These are phyloP conservation scores for Cercospora sp. DNA, from an alignment of 2,329 filamentous ascomycete genomes.

Conservation along the genomic window DNA sequence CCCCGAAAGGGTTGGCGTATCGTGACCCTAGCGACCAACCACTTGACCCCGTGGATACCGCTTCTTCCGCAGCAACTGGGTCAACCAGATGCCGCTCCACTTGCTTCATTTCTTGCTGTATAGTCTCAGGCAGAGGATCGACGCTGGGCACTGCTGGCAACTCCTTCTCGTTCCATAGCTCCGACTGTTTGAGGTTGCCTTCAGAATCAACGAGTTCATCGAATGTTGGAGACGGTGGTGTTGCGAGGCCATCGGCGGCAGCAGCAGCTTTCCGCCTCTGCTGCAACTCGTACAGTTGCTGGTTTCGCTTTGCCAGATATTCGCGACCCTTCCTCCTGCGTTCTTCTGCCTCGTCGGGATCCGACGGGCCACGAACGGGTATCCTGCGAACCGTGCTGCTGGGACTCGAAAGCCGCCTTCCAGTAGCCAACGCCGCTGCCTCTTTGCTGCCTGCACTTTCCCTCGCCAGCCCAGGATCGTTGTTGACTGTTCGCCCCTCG, in stretches of 20 bases:
- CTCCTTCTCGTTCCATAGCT: constrained; percentile 18
- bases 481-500: constrained; percentile 38
- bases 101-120: constrained; percentile 29
- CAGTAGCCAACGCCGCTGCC: constrained; percentile 40
- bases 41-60: constrained; percentile 29
- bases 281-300: constrained; percentile 38
- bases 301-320: constrained; percentile 39
- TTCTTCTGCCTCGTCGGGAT: constrained; percentile 38
- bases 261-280: constrained; percentile 30
- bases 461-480: constrained; percentile 31
- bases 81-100: constrained; percentile 30
- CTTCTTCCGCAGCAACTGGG: constrained; percentile 20
- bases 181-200: constrained; percentile 32
- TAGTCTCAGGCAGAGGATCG: constrained; percentile 24
- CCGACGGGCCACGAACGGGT: constrained; percentile 33
- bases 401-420: constrained; percentile 29
- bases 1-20: constrained; percentile 49
- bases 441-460: constrained; percentile 36
- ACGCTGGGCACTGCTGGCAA: constrained; percentile 24
- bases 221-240: constrained; percentile 34
- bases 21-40: constrained; percentile 45
- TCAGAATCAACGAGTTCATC: constrained; percentile 37
- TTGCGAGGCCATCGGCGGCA: constrained; percentile 19
- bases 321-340: constrained; percentile 39
- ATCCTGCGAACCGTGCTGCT: constrained; percentile 33